Conservation (phyloP, 2,329 filamentous ascomycete genomes). For the Penicillium palitans region DNA sequence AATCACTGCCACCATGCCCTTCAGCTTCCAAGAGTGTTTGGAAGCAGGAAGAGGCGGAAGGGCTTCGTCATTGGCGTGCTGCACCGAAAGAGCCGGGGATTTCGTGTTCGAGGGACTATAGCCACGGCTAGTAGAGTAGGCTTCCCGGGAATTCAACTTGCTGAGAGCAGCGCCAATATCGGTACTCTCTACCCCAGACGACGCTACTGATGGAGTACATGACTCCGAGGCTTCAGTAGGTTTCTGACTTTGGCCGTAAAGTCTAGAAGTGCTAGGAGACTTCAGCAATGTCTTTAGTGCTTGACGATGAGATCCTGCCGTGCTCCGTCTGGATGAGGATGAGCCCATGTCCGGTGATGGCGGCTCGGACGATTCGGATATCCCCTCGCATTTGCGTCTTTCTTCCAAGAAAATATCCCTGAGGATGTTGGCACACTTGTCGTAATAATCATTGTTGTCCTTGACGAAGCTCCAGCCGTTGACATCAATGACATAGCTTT, state of each 20-base stretch:
- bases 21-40: constrained; percentile 96
- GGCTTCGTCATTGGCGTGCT: constrained; percentile 27
- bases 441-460: constrained; percentile 98
- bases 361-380: constrained; percentile 36
- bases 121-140: constrained; percentile 20
- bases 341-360: constrained; percentile 35
- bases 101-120: constrained; percentile 29
- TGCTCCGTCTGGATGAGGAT: constrained; percentile 40
- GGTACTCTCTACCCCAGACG: constrained; percentile 34
- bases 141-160: constrained; percentile 25
- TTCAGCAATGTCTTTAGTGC: constrained; percentile 62
- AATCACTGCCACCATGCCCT: constrained; percentile 95
- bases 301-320: constrained; percentile 47
- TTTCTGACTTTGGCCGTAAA: constrained; percentile 50
- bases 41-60: constrained; percentile 63
- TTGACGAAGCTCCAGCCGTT: constrained; percentile 99
- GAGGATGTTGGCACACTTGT: constrained; percentile 82
- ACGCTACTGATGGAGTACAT: constrained; percentile 33
- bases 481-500: constrained; percentile 97
- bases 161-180: constrained; percentile 24
- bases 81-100: constrained; percentile 29
- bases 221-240: constrained; percentile 42
- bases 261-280: constrained; percentile 63
- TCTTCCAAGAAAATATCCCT: constrained; percentile 86
- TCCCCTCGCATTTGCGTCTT: constrained; percentile 50